Percentiles rank a stretch among this genome's conserved stretches.
phyloP scores from a whole-genome alignment of 371 early-diverging fungal species.

The Smittium mucronatum region DNA sequence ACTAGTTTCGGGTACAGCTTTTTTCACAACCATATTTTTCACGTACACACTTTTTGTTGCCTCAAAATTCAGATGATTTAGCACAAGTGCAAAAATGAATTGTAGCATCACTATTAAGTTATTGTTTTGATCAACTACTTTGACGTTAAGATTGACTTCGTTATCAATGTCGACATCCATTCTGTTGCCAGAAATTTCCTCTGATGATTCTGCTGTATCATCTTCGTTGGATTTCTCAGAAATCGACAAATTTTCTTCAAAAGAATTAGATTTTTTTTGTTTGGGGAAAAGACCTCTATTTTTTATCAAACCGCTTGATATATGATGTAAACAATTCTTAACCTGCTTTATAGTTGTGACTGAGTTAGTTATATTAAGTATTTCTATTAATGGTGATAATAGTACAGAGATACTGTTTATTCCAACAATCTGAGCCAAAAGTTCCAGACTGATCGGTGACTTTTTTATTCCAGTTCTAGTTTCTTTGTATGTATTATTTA shows the following conservation, averaged over 20 bases:
- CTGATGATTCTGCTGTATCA: not conserved
- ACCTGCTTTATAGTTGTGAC: not conserved
- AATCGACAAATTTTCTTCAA: not conserved
- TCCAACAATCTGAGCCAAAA: not conserved
- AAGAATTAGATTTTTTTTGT: not conserved
- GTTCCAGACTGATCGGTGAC: not conserved
- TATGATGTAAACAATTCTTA: not conserved
- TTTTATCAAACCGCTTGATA: not conserved
- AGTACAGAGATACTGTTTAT: not conserved
- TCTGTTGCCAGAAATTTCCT: not conserved
- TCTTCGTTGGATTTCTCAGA: not conserved
- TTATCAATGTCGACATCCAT: not conserved
- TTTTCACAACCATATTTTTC: not conserved
- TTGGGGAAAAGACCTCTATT: not conserved
- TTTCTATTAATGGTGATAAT: not conserved
- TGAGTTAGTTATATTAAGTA: not conserved
- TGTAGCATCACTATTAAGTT: not conserved
- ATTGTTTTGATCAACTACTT: not conserved
- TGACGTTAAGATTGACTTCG: not conserved
- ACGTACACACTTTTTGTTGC: not conserved
- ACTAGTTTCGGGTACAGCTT: not conserved
- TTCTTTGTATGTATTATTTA: conserved; percentile 4
- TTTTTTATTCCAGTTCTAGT: not conserved
- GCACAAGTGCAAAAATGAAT: not conserved
- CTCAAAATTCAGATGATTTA: not conserved